These are phyloP conservation scores for Lentinula raphanica DNA, from an alignment of 768 basidiomycete species.

Conservation along the genomic window DNA sequence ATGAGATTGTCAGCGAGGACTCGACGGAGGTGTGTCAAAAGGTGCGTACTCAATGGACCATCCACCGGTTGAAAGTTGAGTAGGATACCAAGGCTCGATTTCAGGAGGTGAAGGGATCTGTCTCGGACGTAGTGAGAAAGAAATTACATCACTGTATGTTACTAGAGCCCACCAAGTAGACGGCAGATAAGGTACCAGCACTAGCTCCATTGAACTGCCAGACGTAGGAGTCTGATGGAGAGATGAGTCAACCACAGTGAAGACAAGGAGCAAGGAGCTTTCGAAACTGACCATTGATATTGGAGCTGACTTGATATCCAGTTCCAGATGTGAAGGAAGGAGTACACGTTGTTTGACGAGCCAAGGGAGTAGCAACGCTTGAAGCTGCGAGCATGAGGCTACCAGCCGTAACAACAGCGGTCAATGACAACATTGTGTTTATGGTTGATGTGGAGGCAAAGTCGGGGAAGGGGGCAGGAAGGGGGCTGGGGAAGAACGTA, in stretches of 20 bases:
- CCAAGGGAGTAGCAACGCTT: not conserved
- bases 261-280: not conserved
- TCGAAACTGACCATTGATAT: not conserved
- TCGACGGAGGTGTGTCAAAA: not conserved
- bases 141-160: not conserved
- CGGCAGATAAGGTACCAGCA: not conserved
- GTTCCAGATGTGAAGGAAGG: not conserved
- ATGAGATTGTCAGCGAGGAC: not conserved
- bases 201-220: constrained; percentile 2
- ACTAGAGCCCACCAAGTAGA: not conserved
- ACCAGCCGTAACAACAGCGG: not conserved
- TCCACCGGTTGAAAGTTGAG: not conserved
- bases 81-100: not conserved
- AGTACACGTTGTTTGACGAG: not conserved
- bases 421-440: not conserved
- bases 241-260: not conserved
- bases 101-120: not conserved
- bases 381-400: not conserved
- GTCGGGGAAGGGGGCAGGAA: too few relatives aligned
- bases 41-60: not conserved
- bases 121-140: not conserved
- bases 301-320: not conserved
- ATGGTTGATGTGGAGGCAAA: not conserved
- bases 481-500: not conserved
- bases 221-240: not conserved